Conservation (phyloP, 805 yeast species). For the Metschnikowia kofuensis region DNA sequence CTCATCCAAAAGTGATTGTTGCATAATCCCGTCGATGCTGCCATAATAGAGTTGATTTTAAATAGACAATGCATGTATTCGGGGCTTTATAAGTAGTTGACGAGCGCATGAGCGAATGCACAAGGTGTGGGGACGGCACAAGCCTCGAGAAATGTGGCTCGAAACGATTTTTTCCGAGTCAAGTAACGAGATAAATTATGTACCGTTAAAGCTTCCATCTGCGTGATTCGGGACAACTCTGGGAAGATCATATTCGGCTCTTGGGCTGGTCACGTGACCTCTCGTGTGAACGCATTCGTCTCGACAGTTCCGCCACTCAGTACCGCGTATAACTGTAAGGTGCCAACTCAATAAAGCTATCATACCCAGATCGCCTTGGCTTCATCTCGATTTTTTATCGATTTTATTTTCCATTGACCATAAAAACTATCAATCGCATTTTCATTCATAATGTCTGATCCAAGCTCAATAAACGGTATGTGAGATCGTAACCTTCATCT, state of each 20-base stretch:
- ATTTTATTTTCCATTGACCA: background rate
- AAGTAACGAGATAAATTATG: no score
- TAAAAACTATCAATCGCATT: background rate
- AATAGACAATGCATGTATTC: no score
- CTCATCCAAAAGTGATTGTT: background rate
- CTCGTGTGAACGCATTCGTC: background rate
- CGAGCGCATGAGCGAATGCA: no score
- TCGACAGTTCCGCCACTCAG: slow-evolving; percentile 5
- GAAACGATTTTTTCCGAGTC: no score
- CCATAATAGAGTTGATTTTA: no score
- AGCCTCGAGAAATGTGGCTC: no score
- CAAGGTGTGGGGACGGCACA: no score
- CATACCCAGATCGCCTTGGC: background rate
- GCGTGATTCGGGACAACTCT: no score
- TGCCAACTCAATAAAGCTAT: background rate
- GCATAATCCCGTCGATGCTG: background rate
- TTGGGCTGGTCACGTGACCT: background rate
- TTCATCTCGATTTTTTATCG: background rate
- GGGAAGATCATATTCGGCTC: no score
- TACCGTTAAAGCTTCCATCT: no score
- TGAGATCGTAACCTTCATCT: slow-evolving; percentile 6
- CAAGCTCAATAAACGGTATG: slow-evolving; percentile 71
- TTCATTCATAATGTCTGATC: slow-evolving; percentile 54
- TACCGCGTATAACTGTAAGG: background rate
- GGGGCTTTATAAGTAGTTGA: no score